Conservation (phyloP, 2,329 filamentous ascomycete genomes). For the Nemania bipapillata region DNA sequence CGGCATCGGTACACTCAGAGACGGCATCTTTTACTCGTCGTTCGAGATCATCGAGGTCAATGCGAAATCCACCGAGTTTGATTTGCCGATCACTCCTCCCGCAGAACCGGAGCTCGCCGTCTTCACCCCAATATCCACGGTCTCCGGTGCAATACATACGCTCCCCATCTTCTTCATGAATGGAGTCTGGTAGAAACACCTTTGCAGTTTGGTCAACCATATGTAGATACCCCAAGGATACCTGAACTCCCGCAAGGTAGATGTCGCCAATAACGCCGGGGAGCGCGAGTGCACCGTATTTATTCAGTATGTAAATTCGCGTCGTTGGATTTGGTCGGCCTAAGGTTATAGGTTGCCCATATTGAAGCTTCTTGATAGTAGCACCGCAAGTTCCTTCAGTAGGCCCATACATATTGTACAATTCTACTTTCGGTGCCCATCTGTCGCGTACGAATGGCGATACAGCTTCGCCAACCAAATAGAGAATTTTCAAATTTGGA, state of each 20-base stretch:
- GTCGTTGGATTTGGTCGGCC: slow-evolving; percentile 53
- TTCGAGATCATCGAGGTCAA: slow-evolving; percentile 24
- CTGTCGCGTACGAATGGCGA: neutral
- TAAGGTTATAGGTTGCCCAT: slow-evolving; percentile 50
- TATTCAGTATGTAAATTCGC: slow-evolving; percentile 56
- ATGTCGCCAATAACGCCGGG: slow-evolving; percentile 56
- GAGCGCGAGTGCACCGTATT: slow-evolving; percentile 44
- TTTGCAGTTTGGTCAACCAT: slow-evolving; percentile 29
- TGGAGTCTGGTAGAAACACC: slow-evolving; percentile 3
- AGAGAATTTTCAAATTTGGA: slow-evolving; percentile 49
- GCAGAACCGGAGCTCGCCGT: slow-evolving; percentile 6
- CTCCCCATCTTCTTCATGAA: neutral
- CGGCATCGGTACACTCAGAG: neutral
- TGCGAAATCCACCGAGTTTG: slow-evolving; percentile 25
- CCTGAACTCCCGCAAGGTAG: slow-evolving; percentile 57
- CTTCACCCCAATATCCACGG: slow-evolving; percentile 1
- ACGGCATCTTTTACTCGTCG: neutral
- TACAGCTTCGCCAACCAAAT: slow-evolving; percentile 45
- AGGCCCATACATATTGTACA: slow-evolving; percentile 57
- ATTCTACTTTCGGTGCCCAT: slow-evolving; percentile 53
- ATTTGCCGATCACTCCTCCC: slow-evolving; percentile 25
- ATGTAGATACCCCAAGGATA: slow-evolving; percentile 56
- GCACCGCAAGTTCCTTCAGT: slow-evolving; percentile 56
- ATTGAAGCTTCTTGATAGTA: slow-evolving; percentile 49
- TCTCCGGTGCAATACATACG: slow-evolving; percentile 30